These are phyloP conservation scores for Hortiboletus flavorubellus DNA, from an alignment of 768 basidiomycete species.

Conservation along the genomic window DNA sequence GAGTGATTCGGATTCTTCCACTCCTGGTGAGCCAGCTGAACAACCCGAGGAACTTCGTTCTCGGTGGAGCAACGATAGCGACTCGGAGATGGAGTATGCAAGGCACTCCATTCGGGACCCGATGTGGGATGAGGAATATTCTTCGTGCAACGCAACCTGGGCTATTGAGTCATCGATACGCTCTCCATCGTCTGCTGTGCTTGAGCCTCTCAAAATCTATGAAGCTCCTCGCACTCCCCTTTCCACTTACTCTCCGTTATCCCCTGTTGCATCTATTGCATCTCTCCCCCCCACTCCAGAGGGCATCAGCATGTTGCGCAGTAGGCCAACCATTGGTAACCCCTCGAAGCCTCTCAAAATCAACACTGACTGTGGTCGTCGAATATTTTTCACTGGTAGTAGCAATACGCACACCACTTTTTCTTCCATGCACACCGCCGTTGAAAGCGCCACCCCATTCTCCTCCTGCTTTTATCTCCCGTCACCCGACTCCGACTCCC, in stretches of 20 bases:
- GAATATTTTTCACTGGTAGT: conserved; percentile 37
- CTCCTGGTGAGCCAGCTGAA: conserved; percentile 40
- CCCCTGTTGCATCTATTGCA: conserved; percentile 36
- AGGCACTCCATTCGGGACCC: conserved; percentile 29
- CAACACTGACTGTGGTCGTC: conserved; percentile 47
- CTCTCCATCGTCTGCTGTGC: conserved; percentile 38
- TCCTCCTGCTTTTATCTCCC: conserved; percentile 55
- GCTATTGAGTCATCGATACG: conserved; percentile 51
- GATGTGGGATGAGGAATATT: conserved; percentile 34
- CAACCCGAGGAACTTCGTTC: conserved; percentile 44
- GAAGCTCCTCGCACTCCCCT: conserved; percentile 50
- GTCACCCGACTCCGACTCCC: conserved; percentile 33
- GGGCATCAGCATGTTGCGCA: conserved; percentile 41
- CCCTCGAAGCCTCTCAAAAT: conserved; percentile 50
- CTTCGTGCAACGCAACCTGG: conserved; percentile 54
- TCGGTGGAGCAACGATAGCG: conserved; percentile 55
- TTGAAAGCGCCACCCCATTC: conserved; percentile 57
- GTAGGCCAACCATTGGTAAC: conserved; percentile 30
- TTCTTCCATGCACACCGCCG: conserved; percentile 75
- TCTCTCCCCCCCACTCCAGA: conserved; percentile 62
- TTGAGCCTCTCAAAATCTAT: conserved; percentile 39
- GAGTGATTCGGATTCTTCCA: conserved; percentile 59
- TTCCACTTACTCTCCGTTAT: conserved; percentile 48
- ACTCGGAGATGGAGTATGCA: conserved; percentile 34
- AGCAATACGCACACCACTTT: conserved; percentile 43